A percentile compares a stretch with the other conserved stretches of the same genome.
Evolutionary conservation across 2,329 filamentous ascomycete species (phyloP).

Genomic region (Cytospora piceicola): DNA sequence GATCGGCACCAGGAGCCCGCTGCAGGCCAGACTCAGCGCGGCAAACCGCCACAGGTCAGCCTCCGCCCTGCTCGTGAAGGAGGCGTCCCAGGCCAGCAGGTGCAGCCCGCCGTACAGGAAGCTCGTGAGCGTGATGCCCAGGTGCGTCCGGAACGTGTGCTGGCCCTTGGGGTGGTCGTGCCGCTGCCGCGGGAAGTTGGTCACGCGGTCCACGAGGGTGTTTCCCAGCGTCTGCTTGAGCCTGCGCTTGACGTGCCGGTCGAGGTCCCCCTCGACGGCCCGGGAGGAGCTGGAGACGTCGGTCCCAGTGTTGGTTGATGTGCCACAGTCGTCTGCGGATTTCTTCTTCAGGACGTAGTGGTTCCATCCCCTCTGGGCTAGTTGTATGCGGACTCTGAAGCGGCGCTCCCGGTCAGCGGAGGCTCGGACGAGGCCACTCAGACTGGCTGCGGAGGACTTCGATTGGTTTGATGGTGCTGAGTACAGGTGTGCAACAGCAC

Average conservation of each 20-base stretch:
- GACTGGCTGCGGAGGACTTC: neutral
- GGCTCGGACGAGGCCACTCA: slow-evolving; percentile 18
- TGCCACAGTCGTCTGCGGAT: neutral
- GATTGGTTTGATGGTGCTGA: neutral
- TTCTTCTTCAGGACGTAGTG: slow-evolving; percentile 21
- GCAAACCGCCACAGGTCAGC: slow-evolving; percentile 12
- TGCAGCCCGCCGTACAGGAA: slow-evolving; percentile 24
- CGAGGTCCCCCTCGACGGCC: neutral
- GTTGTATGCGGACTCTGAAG: slow-evolving; percentile 19
- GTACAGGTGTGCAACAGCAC: neutral
- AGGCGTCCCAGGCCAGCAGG: slow-evolving; percentile 22
- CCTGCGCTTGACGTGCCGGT: neutral
- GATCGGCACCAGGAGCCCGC: slow-evolving; percentile 19
- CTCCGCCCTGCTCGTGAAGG: slow-evolving; percentile 12
- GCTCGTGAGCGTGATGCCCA: slow-evolving; percentile 18
- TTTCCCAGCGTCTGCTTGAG: slow-evolving; percentile 15
- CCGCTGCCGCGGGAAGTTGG: slow-evolving; percentile 23
- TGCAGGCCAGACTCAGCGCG: slow-evolving; percentile 7
- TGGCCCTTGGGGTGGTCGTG: slow-evolving; percentile 14
- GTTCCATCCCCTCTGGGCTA: slow-evolving; percentile 21
- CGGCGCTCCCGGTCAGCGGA: slow-evolving; percentile 21
- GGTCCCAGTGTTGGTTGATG: neutral
- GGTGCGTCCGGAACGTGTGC: slow-evolving; percentile 19
- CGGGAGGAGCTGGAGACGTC: neutral
- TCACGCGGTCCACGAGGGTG: slow-evolving; percentile 23